Evolutionary conservation across 139 green algal species (phyloP), one percentile per base, ranked within the genome.

Genomic region (Helicosporidium sp.): DNA sequence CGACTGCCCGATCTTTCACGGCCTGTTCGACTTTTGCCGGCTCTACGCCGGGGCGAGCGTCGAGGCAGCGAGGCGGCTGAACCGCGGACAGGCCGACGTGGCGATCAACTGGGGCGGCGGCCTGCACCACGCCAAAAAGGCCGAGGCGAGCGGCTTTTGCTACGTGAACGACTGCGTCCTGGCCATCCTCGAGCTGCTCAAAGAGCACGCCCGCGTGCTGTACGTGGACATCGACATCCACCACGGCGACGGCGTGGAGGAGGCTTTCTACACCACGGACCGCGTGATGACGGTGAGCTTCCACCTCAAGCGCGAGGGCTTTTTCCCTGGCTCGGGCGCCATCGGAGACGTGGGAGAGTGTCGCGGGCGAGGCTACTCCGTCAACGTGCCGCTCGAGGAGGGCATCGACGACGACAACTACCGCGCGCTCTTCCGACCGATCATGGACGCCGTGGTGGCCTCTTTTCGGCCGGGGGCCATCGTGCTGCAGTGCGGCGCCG

Each of bases 101-200:
- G 84, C 80, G 22, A 92, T 98, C 68, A 96, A 98, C 68, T 98
- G 89, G 89, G 64, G 77, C 4, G 89, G 89, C 1, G 89, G 89
- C 4, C 68, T 98, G 54, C 89, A 98, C 62, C 89, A 98, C 41
- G 89, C 82, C 31, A 96, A 96, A 61, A 96, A 95, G 68, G 60
- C 47, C 3, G 74, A 94, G 61, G 83, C 76, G 23, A 55, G 40
- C 17, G 56, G 88, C 15, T 97, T 97, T 47, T 97, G 88, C 59
- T 97, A 94, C 48, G 62, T 95, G 2, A 97, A 97, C 59, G 88
- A 97, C 63, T 69, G 94, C 26, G 88, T 98, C 49, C 67, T 98
- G 28, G 88, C 69, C 44, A 94, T 94, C 26, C 61, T 98, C 45
- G 89, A 97, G 67, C 73, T 98, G 49, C 79, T 98, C 17, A 94